Base-by-base conservation (phyloP, 495 filamentous ascomycete species). In the Articulospora tetracladia region DNA sequence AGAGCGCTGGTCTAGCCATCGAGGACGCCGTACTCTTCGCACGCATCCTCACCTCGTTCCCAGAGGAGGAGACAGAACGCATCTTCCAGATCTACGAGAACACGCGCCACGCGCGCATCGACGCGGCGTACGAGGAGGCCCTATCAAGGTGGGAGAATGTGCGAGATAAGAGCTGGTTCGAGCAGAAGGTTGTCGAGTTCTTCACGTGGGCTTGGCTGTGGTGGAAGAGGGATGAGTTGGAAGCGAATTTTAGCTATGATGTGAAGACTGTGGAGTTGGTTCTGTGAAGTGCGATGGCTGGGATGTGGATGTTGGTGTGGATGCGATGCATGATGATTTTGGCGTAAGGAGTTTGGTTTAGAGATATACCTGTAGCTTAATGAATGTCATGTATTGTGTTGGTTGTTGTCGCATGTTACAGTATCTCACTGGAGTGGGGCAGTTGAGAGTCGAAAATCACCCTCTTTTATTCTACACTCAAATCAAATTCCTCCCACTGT, bases 21-120 rank as follows among this genome's bases (percentile, higher is more conserved):
- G 83, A 86, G 64, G 84, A 86, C 68, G 78, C 76, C 3, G 81
- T 86, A 32, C 70, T 86, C 11, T 77, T 86, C 62, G 74, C 79
- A 13, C 78, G 78, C 12, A 73, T 80, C 32, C 61, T 86, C 10
- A 66, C 68, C 53, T 68, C 72, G 50, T 60, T 64, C 24, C 39
- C 47, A 11, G 62, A 59, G 1, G 60, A 67, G 64, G 30, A 68
- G 63, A 32, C 83, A 19, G 55, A 69, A 1, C 73, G 74, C 55
- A 71, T 74, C 0, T 84, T 87, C 59, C 69, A 75, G 30, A 74
- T 74, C 4, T 85, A 83, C 65, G 83, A 84, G 59, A 63, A 66
- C 13, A 68, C 83, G 1, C 72, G 83, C 10, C 72, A 79, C 24
- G 69, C 67, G 0, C 73, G 75, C 26, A 82, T 87, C 62, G 73